phyloP scores from a whole-genome alignment of 352 stramenopile species.

The Phytophthora citrophthora region DNA sequence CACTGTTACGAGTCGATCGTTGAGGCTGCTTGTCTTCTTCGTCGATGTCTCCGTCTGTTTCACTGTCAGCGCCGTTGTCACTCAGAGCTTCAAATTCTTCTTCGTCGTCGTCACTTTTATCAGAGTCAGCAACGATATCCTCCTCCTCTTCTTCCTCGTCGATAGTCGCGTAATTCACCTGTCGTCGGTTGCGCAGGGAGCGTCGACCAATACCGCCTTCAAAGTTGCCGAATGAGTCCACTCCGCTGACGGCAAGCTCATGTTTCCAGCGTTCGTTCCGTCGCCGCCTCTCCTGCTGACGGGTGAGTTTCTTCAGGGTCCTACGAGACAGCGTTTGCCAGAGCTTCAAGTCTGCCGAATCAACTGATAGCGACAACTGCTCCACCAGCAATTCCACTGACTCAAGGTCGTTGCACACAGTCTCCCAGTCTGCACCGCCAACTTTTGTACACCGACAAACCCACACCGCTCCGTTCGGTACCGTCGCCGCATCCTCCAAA shows the following conservation, averaged over 20 bases:
- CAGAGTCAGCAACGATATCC: slow-evolving; percentile 30
- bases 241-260: slow-evolving; percentile 40
- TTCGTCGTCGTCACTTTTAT: slow-evolving; percentile 38
- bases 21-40: slow-evolving; percentile 14
- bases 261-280: slow-evolving; percentile 48
- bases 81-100: slow-evolving; percentile 31
- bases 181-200: slow-evolving; percentile 50
- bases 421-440: slow-evolving; percentile 61
- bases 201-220: slow-evolving; percentile 38
- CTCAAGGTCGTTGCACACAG: slow-evolving; percentile 59
- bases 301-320: slow-evolving; percentile 56
- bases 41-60: slow-evolving; percentile 35
- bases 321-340: slow-evolving; percentile 53
- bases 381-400: slow-evolving; percentile 56
- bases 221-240: slow-evolving; percentile 27
- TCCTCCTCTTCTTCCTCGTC: slow-evolving; percentile 45
- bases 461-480: slow-evolving; percentile 61
- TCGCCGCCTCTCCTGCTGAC: slow-evolving; percentile 52
- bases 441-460: slow-evolving; percentile 57
- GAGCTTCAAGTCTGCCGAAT: slow-evolving; percentile 58
- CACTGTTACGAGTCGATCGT: slow-evolving; percentile 15
- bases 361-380: slow-evolving; percentile 55
- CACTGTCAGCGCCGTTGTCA: slow-evolving; percentile 26
- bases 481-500: slow-evolving; percentile 63
- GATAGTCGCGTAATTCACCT: slow-evolving; percentile 58